Conservation (phyloP, 331 rosid genomes). For the Dryas integrifolia region DNA sequence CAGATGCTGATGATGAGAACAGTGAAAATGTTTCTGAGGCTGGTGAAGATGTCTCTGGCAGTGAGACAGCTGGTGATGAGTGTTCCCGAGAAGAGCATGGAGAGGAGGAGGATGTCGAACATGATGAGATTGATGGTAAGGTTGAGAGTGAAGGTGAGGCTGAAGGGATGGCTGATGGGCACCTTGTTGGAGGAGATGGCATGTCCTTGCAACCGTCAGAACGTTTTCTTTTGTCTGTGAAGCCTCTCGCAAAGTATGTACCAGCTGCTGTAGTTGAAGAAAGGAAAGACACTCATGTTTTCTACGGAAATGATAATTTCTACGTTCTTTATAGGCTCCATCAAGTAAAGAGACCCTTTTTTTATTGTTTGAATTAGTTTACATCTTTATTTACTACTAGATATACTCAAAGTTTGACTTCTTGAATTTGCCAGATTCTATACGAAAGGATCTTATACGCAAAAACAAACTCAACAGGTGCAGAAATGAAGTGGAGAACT, state of each 20-base stretch:
- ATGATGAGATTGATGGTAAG: conserved; percentile 75
- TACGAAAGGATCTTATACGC: conserved; percentile 87
- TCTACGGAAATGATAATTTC: conserved; percentile 90
- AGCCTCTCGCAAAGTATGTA: conserved; percentile 82
- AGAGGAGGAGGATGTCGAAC: conserved; percentile 72
- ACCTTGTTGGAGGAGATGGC: conserved; percentile 67
- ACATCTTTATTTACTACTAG: neutral
- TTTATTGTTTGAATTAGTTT: neutral
- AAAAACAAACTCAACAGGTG: conserved; percentile 55
- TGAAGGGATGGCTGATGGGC: conserved; percentile 74
- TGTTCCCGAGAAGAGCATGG: conserved; percentile 82
- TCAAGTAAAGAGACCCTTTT: conserved; percentile 55
- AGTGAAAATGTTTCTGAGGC: conserved; percentile 92
- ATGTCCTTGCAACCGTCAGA: conserved; percentile 56
- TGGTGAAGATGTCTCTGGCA: conserved; percentile 86
- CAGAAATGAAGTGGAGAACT: conserved; percentile 63
- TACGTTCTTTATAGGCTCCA: conserved; percentile 92
- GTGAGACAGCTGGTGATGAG: conserved; percentile 96
- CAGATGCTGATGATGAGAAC: conserved; percentile 89
- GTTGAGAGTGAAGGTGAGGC: conserved; percentile 99
- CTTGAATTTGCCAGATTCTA: conserved; percentile 58
- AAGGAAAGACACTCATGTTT: conserved; percentile 56
- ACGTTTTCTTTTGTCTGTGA: conserved; percentile 68
- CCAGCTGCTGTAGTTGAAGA: conserved; percentile 49
- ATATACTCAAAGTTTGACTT: conserved; percentile 14